phyloP scores from a whole-genome alignment of 495 filamentous ascomycete genomes.

The Pyrenula massariospora region DNA sequence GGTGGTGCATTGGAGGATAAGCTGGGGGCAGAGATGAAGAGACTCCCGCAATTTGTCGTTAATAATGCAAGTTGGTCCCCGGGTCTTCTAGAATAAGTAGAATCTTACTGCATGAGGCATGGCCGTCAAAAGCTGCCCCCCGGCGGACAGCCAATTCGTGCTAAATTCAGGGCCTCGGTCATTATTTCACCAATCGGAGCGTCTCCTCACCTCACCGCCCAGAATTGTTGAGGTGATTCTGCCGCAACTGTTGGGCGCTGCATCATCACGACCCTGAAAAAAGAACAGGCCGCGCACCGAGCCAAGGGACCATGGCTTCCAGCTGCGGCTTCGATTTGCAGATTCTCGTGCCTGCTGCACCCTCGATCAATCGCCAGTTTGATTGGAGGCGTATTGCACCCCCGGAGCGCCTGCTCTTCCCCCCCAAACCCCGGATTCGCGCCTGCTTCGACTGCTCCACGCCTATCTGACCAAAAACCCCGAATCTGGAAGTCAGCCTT shows the following conservation, averaged over 20 bases:
- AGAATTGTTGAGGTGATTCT: not conserved
- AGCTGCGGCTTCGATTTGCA: too few species aligned
- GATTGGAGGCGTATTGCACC: too few species aligned
- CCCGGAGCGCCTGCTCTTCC: not conserved
- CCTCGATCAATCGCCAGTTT: too few species aligned
- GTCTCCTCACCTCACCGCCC: not conserved
- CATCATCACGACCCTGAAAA: not conserved
- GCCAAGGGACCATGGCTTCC: too few species aligned
- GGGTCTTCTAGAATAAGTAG: not conserved
- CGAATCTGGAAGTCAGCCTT: not conserved
- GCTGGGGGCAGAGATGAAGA: too few species aligned
- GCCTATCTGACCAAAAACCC: not conserved
- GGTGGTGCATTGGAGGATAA: too few species aligned
- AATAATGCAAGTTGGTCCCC: too few species aligned
- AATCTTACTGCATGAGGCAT: too few species aligned
- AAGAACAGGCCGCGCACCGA: not conserved
- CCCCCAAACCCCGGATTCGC: not conserved
- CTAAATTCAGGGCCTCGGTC: not conserved
- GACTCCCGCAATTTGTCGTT: too few species aligned
- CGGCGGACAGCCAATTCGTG: too few species aligned
- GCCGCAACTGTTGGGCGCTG: not conserved
- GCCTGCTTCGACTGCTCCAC: not conserved
- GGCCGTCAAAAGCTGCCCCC: too few species aligned
- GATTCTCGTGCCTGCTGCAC: not conserved
- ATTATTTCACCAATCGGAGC: not conserved